A percentile compares a stretch with the other conserved stretches of the same genome.
These are phyloP conservation scores for Kregervanrija fluxuum DNA, from an alignment of 805 yeast genomes.

Conservation along the genomic window DNA sequence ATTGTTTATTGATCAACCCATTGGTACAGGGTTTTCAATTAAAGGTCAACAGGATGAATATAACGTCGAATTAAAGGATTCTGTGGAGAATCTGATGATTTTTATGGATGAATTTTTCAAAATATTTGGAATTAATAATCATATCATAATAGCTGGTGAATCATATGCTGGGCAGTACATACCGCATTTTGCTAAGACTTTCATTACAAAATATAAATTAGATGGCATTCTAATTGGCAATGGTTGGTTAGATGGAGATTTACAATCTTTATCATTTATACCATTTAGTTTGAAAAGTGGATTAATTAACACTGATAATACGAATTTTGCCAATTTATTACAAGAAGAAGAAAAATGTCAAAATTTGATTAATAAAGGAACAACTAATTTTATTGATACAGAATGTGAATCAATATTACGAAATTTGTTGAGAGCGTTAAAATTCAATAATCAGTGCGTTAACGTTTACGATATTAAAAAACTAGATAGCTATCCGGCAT, in stretches of 20 bases:
- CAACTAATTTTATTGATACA: conserved; percentile 15
- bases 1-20: conserved; percentile 89
- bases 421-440: conserved; percentile 26
- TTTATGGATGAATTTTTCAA: conserved; percentile 63
- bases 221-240: conserved; percentile 77
- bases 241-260: conserved; percentile 89
- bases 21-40: conserved; percentile 85
- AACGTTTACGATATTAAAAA: conserved; percentile 80
- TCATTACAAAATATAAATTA: conserved; percentile 39
- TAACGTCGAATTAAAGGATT: conserved; percentile 46
- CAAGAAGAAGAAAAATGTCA: conserved; percentile 55
- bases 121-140: conserved; percentile 45
- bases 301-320: conserved; percentile 36
- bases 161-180: conserved; percentile 96
- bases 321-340: conserved; percentile 35
- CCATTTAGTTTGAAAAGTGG: conserved; percentile 62
- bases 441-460: conserved; percentile 40
- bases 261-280: conserved; percentile 72
- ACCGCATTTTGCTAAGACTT: conserved; percentile 68
- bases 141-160: conserved; percentile 84
- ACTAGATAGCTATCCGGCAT: conserved; percentile 68
- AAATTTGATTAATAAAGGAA: conserved; percentile 32
- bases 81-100: conserved; percentile 52
- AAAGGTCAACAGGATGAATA: conserved; percentile 36
- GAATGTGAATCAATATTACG: conserved; percentile 37